phyloP scores from a whole-genome alignment of 176 grass and related monocot species.

The Stipa capillata region DNA sequence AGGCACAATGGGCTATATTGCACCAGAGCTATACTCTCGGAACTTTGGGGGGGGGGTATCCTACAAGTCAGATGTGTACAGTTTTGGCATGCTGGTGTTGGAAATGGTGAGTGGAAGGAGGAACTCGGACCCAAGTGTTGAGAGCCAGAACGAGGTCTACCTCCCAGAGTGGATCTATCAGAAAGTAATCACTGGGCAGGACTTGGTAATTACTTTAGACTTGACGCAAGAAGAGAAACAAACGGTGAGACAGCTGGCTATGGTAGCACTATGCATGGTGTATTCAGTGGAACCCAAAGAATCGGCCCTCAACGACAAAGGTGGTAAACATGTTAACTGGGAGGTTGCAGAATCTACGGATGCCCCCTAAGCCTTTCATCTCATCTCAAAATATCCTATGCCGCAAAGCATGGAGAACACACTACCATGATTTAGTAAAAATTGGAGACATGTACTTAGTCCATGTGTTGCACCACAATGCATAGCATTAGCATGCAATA shows the following conservation, averaged over 20 bases:
- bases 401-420: too few species aligned
- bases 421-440: not conserved
- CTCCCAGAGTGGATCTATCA: slow-evolving; percentile 44
- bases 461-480: not conserved
- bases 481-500: not conserved
- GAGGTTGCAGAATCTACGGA: slow-evolving; percentile 28
- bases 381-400: too few species aligned
- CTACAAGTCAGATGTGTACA: too few species aligned
- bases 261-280: slow-evolving; percentile 61
- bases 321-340: slow-evolving; percentile 55
- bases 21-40: slow-evolving; percentile 30
- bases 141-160: slow-evolving; percentile 13
- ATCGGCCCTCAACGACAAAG: slow-evolving; percentile 45
- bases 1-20: too few species aligned
- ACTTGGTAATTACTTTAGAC: not conserved
- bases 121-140: too few species aligned
- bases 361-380: not conserved
- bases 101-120: too few species aligned
- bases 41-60: slow-evolving; percentile 27
- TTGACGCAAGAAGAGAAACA: slow-evolving; percentile 4
- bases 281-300: slow-evolving; percentile 55
- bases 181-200: not conserved
- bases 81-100: too few species aligned
- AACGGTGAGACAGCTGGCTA: slow-evolving; percentile 17
- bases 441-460: not conserved